Evolutionary conservation across 1,139 yeast genomes (phyloP).

Genomic region (Yamadazyma conglobata): DNA sequence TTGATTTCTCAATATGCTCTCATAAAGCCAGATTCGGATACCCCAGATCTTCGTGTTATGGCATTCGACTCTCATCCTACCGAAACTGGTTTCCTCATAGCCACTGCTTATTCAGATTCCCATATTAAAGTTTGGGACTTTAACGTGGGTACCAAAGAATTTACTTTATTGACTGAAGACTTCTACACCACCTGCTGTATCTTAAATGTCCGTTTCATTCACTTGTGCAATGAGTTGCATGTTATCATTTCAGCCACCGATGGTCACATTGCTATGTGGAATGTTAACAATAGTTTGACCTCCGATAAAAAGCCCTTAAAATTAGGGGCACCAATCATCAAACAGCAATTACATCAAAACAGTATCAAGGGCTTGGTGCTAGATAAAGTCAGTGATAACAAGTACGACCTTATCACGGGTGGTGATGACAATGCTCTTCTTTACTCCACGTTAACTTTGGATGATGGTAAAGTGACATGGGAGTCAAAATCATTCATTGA

Average conservation of each 20-base stretch:
- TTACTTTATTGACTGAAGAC: constrained; percentile 45
- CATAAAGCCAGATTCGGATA: constrained; percentile 46
- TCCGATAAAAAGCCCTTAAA: constrained; percentile 7
- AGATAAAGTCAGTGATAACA: constrained; percentile 10
- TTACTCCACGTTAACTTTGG: constrained; percentile 34
- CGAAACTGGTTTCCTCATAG: constrained; percentile 47
- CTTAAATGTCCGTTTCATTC: constrained; percentile 53
- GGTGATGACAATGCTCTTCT: constrained; percentile 89
- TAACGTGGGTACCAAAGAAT: constrained; percentile 29
- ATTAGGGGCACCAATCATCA: constrained; percentile 28
- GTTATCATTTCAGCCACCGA: constrained; percentile 74
- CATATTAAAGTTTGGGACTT: constrained; percentile 64
- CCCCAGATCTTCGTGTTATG: constrained; percentile 87
- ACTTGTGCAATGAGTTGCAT: constrained; percentile 23
- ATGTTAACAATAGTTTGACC: constrained; percentile 20
- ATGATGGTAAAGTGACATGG: constrained; percentile 16
- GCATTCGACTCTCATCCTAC: constrained; percentile 56
- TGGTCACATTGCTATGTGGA: constrained; percentile 69
- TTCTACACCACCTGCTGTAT: constrained; percentile 74
- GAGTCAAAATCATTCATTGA: constrained; percentile 31
- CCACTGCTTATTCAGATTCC: constrained; percentile 84
- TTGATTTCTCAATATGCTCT: constrained; percentile 44
- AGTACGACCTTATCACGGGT: constrained; percentile 57
- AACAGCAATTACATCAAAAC: constrained; percentile 72
- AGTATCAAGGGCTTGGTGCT: constrained; percentile 59